Evolutionary conservation across 2,329 filamentous ascomycete species (phyloP), one percentile per base, ranked within the genome.

Genomic region (Ophioceras dolichostomum): DNA sequence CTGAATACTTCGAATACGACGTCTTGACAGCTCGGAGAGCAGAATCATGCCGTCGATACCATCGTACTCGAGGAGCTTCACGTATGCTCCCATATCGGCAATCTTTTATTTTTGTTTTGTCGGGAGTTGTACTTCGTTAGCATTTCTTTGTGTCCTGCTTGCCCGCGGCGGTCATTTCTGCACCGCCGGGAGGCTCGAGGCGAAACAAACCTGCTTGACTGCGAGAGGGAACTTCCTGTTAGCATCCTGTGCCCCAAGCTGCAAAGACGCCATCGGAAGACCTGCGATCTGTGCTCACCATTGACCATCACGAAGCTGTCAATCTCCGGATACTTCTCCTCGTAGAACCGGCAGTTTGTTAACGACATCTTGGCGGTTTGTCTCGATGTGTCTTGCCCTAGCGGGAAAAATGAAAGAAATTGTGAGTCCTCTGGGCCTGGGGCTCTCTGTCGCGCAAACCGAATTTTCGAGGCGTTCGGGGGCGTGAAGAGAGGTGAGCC

Each of bases 301-400:
- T 96, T 98, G 61, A 98, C 91, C 91, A 98, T 98, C 59, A 98
- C 93, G 67, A 95, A 96, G 73, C 86, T 94, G 67, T 98, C 91
- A 60, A 98, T 89, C 73, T 96, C 91, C 41, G 87, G 87, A 58
- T 82, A 93, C 57, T 78, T 77, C 46, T 77, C 72, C 54, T 58
- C 57, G 47, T 60, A 60, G 22, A 59, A 60, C 22, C 57, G 51
- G 48, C 56, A 58, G 50, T 60, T 55, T 33, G 54, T 57, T 43
- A 51, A 50, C 48, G 57, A 60, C 57, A 60, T 60, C 27, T 49
- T 57, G 50, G 41, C 50, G 44, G 43, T n/a, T n/a, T n/a, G n/a
- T n/a, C n/a, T 38, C 21, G 35, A 24, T 16, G 43, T 39, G 43
- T 44, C 16, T 18, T 17, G n/a, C 45, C 45, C 43, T 42, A 47